Conservation (phyloP, 148 eudicot species). For the Drosera capensis region DNA sequence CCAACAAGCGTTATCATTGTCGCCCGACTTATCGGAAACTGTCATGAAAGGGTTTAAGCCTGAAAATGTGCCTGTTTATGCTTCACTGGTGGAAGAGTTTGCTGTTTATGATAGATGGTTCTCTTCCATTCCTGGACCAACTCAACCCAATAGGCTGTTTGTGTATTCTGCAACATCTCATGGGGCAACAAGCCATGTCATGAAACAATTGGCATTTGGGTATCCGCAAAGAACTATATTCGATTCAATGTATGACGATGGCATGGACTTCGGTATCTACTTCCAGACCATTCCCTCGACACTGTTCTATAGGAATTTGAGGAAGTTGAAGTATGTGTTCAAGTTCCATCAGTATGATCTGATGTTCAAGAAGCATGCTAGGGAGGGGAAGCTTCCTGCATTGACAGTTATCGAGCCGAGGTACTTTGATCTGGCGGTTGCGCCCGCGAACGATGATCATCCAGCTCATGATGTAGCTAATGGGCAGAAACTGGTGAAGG, state of each 20-base stretch:
- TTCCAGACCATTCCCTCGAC: slow-evolving; percentile 69
- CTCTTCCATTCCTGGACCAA: slow-evolving; percentile 79
- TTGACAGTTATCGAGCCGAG: slow-evolving; percentile 78
- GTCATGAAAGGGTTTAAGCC: slow-evolving; percentile 93
- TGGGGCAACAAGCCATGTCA: slow-evolving; percentile 78
- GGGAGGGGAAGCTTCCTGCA: slow-evolving; percentile 43
- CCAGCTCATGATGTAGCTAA: slow-evolving; percentile 96
- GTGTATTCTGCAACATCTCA: slow-evolving; percentile 89
- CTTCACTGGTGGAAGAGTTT: slow-evolving; percentile 41
- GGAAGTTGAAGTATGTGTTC: slow-evolving; percentile 69
- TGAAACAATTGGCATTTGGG: slow-evolving; percentile 61
- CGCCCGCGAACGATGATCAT: slow-evolving; percentile 83
- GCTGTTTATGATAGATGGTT: slow-evolving; percentile 92
- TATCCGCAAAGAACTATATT: slow-evolving; percentile 86
- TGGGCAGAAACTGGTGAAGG: slow-evolving; percentile 82
- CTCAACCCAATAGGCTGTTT: slow-evolving; percentile 83
- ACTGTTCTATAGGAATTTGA: slow-evolving; percentile 71
- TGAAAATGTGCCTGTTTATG: slow-evolving; percentile 45
- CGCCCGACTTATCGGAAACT: slow-evolving; percentile 40
- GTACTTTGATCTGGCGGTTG: slow-evolving; percentile 62
- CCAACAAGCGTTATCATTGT: slow-evolving; percentile 58
- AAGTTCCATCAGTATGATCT: slow-evolving; percentile 53
- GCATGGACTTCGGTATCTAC: slow-evolving; percentile 53
- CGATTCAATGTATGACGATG: slow-evolving; percentile 69
- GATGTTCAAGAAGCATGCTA: slow-evolving; percentile 65